phyloP scores from a whole-genome alignment of 768 basidiomycete genomes.

The Chiua virens region DNA sequence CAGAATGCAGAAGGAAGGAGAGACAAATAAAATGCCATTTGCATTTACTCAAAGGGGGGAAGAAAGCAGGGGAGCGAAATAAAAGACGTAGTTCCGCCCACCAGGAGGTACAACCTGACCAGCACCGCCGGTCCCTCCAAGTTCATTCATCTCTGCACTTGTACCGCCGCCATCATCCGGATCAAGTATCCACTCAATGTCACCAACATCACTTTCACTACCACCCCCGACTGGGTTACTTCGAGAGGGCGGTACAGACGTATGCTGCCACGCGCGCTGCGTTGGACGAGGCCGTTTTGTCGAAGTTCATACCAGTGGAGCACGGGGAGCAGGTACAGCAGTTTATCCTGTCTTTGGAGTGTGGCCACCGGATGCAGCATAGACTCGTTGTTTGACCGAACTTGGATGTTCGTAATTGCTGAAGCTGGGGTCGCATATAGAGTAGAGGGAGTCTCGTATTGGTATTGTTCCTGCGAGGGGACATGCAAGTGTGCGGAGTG shows the following conservation, averaged over 20 bases:
- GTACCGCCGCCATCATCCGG: neutral
- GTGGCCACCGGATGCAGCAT: neutral
- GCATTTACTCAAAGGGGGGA: conserved; percentile 1
- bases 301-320: conserved; percentile 8
- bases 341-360: neutral
- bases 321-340: neutral
- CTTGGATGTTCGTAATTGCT: neutral
- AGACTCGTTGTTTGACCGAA: neutral
- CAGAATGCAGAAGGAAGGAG: neutral
- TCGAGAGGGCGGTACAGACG: conserved; percentile 1
- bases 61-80: neutral
- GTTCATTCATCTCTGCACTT: neutral
- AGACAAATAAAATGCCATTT: conserved; percentile 3
- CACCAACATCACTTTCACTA: conserved; percentile 33
- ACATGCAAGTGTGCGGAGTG: neutral
- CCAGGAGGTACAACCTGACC: conserved; percentile 15
- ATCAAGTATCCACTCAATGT: conserved; percentile 24
- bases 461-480: conserved; percentile 12
- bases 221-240: conserved; percentile 23
- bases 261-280: conserved; percentile 20
- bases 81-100: conserved; percentile 26
- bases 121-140: conserved; percentile 7
- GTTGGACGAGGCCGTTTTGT: conserved; percentile 20
- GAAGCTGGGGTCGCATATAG: conserved; percentile 1
- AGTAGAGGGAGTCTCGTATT: neutral